A percentile compares a stretch with the other conserved stretches of the same genome.
Evolutionary conservation across 768 basidiomycete species (phyloP).

Genomic region (Kwoniella heveanensis): DNA sequence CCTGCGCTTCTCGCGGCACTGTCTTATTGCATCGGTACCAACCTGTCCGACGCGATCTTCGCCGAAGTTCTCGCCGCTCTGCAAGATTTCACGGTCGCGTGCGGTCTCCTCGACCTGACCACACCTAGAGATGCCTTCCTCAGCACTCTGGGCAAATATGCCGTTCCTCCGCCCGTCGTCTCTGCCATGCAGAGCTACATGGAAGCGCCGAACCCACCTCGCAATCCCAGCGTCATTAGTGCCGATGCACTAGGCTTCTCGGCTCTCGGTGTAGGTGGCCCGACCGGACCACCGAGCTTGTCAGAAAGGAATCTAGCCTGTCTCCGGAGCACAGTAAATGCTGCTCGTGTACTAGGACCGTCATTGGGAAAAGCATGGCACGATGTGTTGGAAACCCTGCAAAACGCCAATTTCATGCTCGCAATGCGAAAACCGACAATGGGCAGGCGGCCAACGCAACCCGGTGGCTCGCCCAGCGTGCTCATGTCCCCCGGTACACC

Average conservation of each 20-base stretch:
- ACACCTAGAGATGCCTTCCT: conserved; percentile 94
- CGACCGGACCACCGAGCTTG: conserved; percentile 66
- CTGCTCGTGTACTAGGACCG: conserved; percentile 78
- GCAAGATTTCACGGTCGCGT: conserved; percentile 80
- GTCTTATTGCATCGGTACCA: conserved; percentile 84
- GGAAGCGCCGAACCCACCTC: conserved; percentile 40
- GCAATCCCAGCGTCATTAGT: conserved; percentile 34
- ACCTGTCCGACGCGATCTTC: conserved; percentile 89
- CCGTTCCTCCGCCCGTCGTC: conserved; percentile 87
- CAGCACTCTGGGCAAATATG: conserved; percentile 81
- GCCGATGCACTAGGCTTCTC: conserved; percentile 56
- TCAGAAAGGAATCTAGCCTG: conserved; percentile 90
- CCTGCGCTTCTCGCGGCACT: conserved; percentile 87
- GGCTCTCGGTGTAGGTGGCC: conserved; percentile 26
- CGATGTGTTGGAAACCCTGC: conserved; percentile 81
- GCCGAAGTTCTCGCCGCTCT: conserved; percentile 79
- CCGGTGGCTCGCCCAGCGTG: conserved; percentile 22
- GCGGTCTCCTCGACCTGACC: conserved; percentile 80
- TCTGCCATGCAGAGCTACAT: conserved; percentile 69
- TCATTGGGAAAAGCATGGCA: conserved; percentile 92
- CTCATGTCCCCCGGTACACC: conserved; percentile 29
- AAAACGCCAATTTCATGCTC: conserved; percentile 92
- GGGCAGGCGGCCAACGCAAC: conserved; percentile 24
- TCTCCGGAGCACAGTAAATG: conserved; percentile 75
- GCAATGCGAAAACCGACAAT: conserved; percentile 28